Evolutionary conservation across 2,329 filamentous ascomycete genomes (phyloP).

Genomic region (Penicillium sp.): DNA sequence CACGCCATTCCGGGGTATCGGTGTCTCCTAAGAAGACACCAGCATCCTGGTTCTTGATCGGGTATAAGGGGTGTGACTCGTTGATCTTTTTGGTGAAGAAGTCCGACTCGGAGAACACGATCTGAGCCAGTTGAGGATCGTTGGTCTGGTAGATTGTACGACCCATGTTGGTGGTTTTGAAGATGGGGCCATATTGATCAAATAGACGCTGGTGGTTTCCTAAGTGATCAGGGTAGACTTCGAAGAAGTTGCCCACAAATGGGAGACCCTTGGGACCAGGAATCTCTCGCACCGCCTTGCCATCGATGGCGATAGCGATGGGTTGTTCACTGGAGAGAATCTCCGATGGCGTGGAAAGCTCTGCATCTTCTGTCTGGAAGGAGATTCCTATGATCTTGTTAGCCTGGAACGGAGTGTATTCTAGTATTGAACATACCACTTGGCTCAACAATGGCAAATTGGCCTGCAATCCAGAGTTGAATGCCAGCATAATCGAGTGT

Average conservation of each 20-base stretch:
- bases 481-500: slow-evolving; percentile 20
- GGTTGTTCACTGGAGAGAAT: slow-evolving; percentile 6
- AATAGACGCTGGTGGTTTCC: slow-evolving; percentile 60
- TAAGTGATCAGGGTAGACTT: slow-evolving; percentile 59
- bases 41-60: slow-evolving; percentile 27
- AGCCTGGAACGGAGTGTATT: background rate
- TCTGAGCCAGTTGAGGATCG: slow-evolving; percentile 48
- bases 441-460: slow-evolving; percentile 34
- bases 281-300: slow-evolving; percentile 14
- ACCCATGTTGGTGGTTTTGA: slow-evolving; percentile 57
- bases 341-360: slow-evolving; percentile 14
- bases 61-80: slow-evolving; percentile 30
- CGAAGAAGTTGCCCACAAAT: slow-evolving; percentile 55
- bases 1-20: slow-evolving; percentile 32
- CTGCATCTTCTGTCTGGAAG: slow-evolving; percentile 17
- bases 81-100: slow-evolving; percentile 57
- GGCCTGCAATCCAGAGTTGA: slow-evolving; percentile 25
- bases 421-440: slow-evolving; percentile 17
- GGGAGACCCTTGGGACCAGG: slow-evolving; percentile 24
- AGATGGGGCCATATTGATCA: slow-evolving; percentile 53
- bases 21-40: slow-evolving; percentile 37
- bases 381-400: slow-evolving; percentile 16
- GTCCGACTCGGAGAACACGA: slow-evolving; percentile 52
- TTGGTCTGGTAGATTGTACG: slow-evolving; percentile 54
- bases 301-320: slow-evolving; percentile 16